These are phyloP conservation scores for Henckelia pumila DNA, from an alignment of 257 asterid genomes.

Conservation along the genomic window DNA sequence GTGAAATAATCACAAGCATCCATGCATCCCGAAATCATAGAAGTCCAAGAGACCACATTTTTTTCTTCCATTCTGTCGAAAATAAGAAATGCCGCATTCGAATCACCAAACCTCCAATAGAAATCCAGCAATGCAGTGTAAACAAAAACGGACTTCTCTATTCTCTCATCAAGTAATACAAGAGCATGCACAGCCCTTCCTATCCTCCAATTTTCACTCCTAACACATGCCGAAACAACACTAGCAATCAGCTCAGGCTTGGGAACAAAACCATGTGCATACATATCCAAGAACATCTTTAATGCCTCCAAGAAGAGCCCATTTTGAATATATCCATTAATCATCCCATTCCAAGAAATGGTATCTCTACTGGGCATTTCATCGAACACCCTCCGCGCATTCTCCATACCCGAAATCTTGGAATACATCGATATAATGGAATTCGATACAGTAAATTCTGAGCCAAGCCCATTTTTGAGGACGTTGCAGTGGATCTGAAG, in stretches of 20 bases:
- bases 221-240: conserved; percentile 46
- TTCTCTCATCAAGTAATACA: conserved; percentile 45
- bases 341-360: conserved; percentile 62
- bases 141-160: conserved; percentile 43
- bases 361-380: conserved; percentile 55
- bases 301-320: conserved; percentile 45
- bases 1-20: conserved; percentile 29
- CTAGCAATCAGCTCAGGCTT: conserved; percentile 71
- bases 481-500: conserved; percentile 55
- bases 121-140: conserved; percentile 51
- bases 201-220: conserved; percentile 38
- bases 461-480: conserved; percentile 46
- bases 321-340: conserved; percentile 56
- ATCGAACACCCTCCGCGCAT: conserved; percentile 53
- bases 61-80: conserved; percentile 48
- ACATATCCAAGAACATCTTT: conserved; percentile 45
- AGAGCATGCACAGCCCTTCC: conserved; percentile 67
- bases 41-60: conserved; percentile 78
- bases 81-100: conserved; percentile 48
- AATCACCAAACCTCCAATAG: conserved; percentile 46
- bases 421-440: conserved; percentile 60
- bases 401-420: conserved; percentile 27
- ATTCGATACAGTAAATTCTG: conserved; percentile 54
- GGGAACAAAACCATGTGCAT: conserved; percentile 37
- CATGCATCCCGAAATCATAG: conserved; percentile 60